Base-by-base conservation (phyloP, 306 rosid species). In the Macrotyloma uniflorum region DNA sequence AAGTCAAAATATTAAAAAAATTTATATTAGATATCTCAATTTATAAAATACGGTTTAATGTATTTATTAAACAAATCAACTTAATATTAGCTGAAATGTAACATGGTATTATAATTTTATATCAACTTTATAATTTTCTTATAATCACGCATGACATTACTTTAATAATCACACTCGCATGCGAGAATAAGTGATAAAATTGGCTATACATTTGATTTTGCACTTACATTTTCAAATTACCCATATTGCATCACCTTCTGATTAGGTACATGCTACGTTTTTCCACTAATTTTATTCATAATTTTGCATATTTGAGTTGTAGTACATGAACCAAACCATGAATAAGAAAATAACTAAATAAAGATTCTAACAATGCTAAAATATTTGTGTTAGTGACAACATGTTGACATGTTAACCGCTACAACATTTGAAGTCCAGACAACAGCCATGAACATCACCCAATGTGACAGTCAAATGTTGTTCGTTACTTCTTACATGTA, bases 361-460 rank as follows among this genome's bases (percentile, higher is more conserved):
- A 55, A 55, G 3, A 23, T 22, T 19, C 58, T 47, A 71, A 79
- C 10, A 50, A 50, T 18, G 53, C 13, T 26, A 24, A 53, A 26
- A 62, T 79, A n/a, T 71, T 45, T 49, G 57, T 61, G 47, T 47
- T 11, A 45, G 72, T 35, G n/a, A 22, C 45, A 23, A 11, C 23
- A 35, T 49, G 57, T 64, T 62, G 50, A 59, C 77, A n/a, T 33
- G 12, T 32, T 69, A 61, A 67, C 76, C 15, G 15, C 43, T 5
- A 26, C 9, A 33, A 10, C 1, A 0, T n/a, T n/a, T 32, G 43
- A 70, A 18, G n/a, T 4, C n/a, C 26, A 18, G 16, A 47, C 10
- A 53, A 22, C 33, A 12, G 2, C 1, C 12, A n/a, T 18, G 32
- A 50, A 20, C 66, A 58, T 58, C 26, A 24, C 1, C 13, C 24